Evolutionary conservation across 2,329 filamentous ascomycete genomes (phyloP).

Genomic region (Ophiostoma montium): DNA sequence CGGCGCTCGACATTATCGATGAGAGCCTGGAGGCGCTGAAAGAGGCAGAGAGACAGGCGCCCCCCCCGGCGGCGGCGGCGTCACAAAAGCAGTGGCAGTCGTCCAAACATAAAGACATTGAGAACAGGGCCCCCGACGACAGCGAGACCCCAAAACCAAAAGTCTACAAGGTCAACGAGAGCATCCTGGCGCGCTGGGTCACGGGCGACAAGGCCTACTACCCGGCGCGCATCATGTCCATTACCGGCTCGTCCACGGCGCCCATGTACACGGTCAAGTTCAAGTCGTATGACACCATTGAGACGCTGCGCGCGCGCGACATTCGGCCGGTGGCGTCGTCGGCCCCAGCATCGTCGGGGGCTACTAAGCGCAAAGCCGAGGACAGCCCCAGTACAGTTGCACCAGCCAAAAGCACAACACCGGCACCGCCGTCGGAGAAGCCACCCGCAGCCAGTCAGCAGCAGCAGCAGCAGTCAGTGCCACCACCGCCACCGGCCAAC

Average conservation of each 20-base stretch:
- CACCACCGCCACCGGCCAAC: neutral
- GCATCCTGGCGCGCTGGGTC: constrained; percentile 77
- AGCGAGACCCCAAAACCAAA: constrained; percentile 24
- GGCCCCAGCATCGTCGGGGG: neutral
- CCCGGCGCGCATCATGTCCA: constrained; percentile 80
- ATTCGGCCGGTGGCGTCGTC: constrained; percentile 52
- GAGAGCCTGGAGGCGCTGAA: constrained; percentile 70
- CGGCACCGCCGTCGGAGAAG: constrained; percentile 11
- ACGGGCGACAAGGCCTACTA: constrained; percentile 85
- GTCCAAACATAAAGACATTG: constrained; percentile 25
- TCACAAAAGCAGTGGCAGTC: constrained; percentile 20
- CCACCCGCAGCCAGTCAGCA: constrained; percentile 14
- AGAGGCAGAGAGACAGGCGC: constrained; percentile 25
- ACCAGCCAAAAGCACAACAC: constrained; percentile 11
- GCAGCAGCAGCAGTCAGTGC: neutral
- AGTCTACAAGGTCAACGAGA: constrained; percentile 76
- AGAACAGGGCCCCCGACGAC: constrained; percentile 15
- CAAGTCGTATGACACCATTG: constrained; percentile 75
- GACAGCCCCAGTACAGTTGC: constrained; percentile 32
- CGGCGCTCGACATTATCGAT: constrained; percentile 66
- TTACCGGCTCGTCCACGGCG: constrained; percentile 80
- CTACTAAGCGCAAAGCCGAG: constrained; percentile 69
- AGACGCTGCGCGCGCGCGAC: constrained; percentile 69
- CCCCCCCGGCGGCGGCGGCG: constrained; percentile 30
- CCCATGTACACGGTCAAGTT: constrained; percentile 94